phyloP scores from a whole-genome alignment of 2,329 filamentous ascomycete species.

The Pseudogymnoascus sp. region DNA sequence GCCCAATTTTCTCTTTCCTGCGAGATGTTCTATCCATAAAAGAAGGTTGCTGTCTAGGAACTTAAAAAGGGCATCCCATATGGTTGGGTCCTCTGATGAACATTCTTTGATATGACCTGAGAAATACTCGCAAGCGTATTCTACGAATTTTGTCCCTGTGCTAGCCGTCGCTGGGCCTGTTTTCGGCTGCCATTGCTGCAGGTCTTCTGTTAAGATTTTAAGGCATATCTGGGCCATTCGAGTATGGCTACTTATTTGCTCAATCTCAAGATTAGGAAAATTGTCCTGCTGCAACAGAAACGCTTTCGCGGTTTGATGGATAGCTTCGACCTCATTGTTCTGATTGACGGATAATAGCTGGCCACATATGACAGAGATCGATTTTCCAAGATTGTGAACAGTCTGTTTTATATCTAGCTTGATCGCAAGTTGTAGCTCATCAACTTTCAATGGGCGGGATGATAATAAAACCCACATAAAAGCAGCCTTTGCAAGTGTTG shows the following conservation, averaged over 20 bases:
- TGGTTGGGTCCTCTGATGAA: slow-evolving; percentile 1
- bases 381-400: slow-evolving; percentile 18
- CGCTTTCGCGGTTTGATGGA: slow-evolving; percentile 26
- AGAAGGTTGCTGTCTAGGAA: slow-evolving; percentile 19
- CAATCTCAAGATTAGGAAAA: slow-evolving; percentile 23
- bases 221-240: slow-evolving; percentile 24
- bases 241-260: slow-evolving; percentile 18
- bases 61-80: not conserved
- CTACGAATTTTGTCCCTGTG: not conserved
- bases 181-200: slow-evolving; percentile 9
- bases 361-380: slow-evolving; percentile 25
- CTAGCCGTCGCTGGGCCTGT: not conserved
- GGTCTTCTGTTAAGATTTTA: slow-evolving; percentile 17
- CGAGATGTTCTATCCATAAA: slow-evolving; percentile 29
- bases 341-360: slow-evolving; percentile 26
- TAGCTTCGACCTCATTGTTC: slow-evolving; percentile 19
- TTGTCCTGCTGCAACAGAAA: slow-evolving; percentile 22
- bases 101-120: slow-evolving; percentile 12
- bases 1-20: slow-evolving; percentile 20
- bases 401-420: slow-evolving; percentile 24
- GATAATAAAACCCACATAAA: slow-evolving; percentile 25
- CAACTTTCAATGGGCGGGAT: slow-evolving; percentile 18
- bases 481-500: slow-evolving; percentile 25
- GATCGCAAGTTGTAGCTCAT: slow-evolving; percentile 26
- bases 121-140: slow-evolving; percentile 12